Evolutionary conservation across 2,329 filamentous ascomycete species (phyloP).

Genomic region (Penicillium thymicola): DNA sequence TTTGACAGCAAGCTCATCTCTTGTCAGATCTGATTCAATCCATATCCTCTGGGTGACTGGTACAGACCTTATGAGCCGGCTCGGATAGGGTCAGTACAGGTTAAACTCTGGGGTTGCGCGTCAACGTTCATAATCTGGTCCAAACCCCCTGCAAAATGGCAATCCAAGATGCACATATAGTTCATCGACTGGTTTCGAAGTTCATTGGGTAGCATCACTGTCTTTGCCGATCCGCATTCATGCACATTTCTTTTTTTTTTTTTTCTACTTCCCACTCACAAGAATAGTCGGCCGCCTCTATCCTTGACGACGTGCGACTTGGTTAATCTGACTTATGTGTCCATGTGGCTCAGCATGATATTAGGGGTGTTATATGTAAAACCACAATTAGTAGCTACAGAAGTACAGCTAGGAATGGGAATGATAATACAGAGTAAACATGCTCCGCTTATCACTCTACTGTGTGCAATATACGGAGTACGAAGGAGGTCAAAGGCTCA

Average conservation of each 20-base stretch:
- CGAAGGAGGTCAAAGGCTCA: background rate
- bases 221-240: background rate
- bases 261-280: background rate
- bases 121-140: background rate
- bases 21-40: background rate
- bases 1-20: background rate
- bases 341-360: background rate
- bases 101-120: background rate
- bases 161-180: background rate
- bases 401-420: background rate
- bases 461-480: background rate
- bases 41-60: background rate
- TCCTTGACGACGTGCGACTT: background rate
- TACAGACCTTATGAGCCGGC: background rate
- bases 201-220: background rate
- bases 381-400: no score
- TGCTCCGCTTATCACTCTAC: background rate
- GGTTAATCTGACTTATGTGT: background rate
- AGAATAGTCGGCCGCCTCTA: background rate
- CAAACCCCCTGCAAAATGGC: background rate
- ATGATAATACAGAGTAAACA: background rate
- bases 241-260: background rate
- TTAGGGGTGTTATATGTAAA: background rate
- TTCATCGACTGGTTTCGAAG: slow-evolving; percentile 4
- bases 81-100: background rate